Base-by-base conservation (phyloP, 2,329 filamentous ascomycete genomes). In the Ustulina deusta region DNA sequence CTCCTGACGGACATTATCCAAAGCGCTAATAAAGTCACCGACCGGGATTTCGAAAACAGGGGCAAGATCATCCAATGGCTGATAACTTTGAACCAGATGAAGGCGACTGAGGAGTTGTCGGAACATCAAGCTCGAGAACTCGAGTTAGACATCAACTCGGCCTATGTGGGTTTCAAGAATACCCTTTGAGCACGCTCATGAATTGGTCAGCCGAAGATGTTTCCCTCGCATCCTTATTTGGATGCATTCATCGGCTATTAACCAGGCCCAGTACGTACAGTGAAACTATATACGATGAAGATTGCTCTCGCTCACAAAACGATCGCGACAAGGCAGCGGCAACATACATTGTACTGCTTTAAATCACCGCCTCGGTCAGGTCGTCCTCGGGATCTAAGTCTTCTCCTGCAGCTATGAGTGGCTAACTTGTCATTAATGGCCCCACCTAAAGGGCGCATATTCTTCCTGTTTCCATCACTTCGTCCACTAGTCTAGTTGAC, bases 61-160 rank as follows among this genome's bases (percentile, higher is more conserved):
- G 94, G 93, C 74, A 98, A 98, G 86, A 98, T 99, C 74, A 94
- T 99, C 64, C 94, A 97, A 79, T 99, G 96, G 96, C 86, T 99
- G 72, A 99, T 99, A 75, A 92, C 93, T 6, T 84, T 99, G 71
- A 99, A 99, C 78, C 94, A 97, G 81, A 98, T 99, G 96, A 93
- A 93, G 77, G 96, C 94, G 9, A 94, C 93, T 1, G 94, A 98
- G 76, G 94, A 97, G 79, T 81, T 99, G 73, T 91, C 87, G 73
- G 92, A 97, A 75, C 90, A 95, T 65, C 93, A 97, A 81, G 92
- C 92, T 6, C 86, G 95, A 65, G 94, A 99, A 79, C 83, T 98
- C 73, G 92, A 96, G 73, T 89, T 97, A 79, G 95, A 98, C 78
- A 97, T 98, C 76, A 93, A 97, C 77, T 90, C 93, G 76, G 95